Percentiles rank a stretch among this genome's conserved stretches.
phyloP scores from a whole-genome alignment of 164 flowering plant genomes.

The Piper longum region DNA sequence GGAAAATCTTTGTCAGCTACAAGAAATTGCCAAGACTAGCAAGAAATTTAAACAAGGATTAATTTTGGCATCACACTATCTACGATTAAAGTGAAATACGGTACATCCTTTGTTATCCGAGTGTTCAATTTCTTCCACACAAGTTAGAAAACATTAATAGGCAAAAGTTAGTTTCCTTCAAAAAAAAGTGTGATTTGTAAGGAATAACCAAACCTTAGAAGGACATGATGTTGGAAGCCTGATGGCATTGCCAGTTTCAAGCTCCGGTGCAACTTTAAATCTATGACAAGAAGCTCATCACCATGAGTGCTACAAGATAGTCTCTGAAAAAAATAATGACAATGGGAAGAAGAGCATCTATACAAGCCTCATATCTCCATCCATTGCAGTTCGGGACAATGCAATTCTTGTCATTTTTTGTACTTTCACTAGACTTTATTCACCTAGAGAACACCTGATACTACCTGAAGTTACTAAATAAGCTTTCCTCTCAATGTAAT shows the following conservation, averaged over 20 bases:
- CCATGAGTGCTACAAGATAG: not conserved
- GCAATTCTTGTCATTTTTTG: not conserved
- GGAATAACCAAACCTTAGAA: slow-evolving; percentile 33
- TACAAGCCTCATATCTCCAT: not conserved
- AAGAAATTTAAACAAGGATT: too few species aligned
- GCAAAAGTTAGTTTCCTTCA: not conserved
- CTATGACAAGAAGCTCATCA: slow-evolving; percentile 20
- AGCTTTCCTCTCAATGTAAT: too few species aligned
- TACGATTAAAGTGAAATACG: too few species aligned
- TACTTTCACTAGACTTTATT: not conserved
- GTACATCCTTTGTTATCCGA: too few species aligned
- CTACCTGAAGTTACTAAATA: too few species aligned
- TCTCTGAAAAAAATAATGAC: not conserved
- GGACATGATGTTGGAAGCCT: slow-evolving; percentile 56
- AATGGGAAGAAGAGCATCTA: not conserved
- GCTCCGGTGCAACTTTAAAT: slow-evolving; percentile 71
- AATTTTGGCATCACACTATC: too few species aligned
- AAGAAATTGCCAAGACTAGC: too few species aligned
- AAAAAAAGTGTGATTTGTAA: not conserved
- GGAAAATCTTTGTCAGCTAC: too few species aligned
- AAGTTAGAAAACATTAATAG: not conserved
- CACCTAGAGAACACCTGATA: too few species aligned
- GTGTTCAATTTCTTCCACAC: not conserved
- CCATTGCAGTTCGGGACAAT: too few species aligned
- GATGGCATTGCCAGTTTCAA: slow-evolving; percentile 72